These are phyloP conservation scores for Anthracocystis walkeri DNA, from an alignment of 1,284 basidiomycete species.

Conservation along the genomic window DNA sequence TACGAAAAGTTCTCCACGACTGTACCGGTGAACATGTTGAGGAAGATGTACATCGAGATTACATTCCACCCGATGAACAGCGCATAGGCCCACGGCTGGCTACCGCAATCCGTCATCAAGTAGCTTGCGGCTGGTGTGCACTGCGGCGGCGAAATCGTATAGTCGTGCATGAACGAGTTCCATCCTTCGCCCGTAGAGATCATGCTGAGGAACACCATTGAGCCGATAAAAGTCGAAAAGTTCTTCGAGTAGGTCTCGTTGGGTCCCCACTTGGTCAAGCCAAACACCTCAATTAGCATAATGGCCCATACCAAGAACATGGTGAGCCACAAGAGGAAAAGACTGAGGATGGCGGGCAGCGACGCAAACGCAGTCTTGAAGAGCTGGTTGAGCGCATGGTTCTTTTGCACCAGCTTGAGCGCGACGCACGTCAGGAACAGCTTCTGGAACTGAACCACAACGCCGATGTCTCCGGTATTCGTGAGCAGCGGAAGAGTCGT, in stretches of 20 bases:
- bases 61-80: slow-evolving; percentile 97
- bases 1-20: slow-evolving; percentile 97
- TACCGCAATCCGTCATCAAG: slow-evolving; percentile 88
- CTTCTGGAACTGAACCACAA: slow-evolving; percentile 82
- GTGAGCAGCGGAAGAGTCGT: slow-evolving; percentile 78
- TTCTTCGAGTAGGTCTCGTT: slow-evolving; percentile 82
- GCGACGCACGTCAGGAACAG: slow-evolving; percentile 92
- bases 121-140: slow-evolving; percentile 79
- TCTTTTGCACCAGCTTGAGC: slow-evolving; percentile 92
- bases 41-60: slow-evolving; percentile 85
- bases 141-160: slow-evolving; percentile 77
- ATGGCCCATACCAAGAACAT: slow-evolving; percentile 94
- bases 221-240: slow-evolving; percentile 82
- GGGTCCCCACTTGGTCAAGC: slow-evolving; percentile 84
- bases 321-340: slow-evolving; percentile 89
- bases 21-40: slow-evolving; percentile 82
- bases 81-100: slow-evolving; percentile 82
- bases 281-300: slow-evolving; percentile 90
- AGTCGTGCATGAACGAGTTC: slow-evolving; percentile 69
- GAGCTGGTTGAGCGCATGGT: slow-evolving; percentile 89
- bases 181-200: slow-evolving; percentile 73
- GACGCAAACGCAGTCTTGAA: slow-evolving; percentile 95
- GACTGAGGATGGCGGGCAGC: slow-evolving; percentile 85
- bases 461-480: slow-evolving; percentile 36
- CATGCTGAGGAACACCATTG: slow-evolving; percentile 83